A percentile compares a stretch with the other conserved stretches of the same genome.
Conservation (phyloP, 148 eudicot species). For the Cornus kousa region DNA sequence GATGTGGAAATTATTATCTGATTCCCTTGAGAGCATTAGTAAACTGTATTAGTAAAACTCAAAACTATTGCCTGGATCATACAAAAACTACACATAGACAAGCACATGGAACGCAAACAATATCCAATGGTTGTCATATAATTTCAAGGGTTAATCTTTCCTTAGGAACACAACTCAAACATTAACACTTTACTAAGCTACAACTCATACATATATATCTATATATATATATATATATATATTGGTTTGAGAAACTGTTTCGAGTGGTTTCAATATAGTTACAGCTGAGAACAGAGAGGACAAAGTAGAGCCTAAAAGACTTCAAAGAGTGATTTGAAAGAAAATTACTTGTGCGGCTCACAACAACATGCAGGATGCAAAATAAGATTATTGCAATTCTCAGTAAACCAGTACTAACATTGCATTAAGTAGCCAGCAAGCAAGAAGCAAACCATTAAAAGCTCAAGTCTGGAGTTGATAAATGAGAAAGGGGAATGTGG, state of each 20-base stretch:
- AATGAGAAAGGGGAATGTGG: constrained; percentile 1
- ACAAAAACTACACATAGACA: no score
- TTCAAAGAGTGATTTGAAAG: not conserved
- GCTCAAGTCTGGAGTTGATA: constrained; percentile 3
- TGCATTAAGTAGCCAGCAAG: not conserved
- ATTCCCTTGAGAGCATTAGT: not conserved
- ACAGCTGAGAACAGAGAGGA: not conserved
- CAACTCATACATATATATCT: not conserved
- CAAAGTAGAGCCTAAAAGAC: not conserved
- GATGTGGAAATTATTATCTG: not conserved
- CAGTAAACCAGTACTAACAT: constrained; percentile 2
- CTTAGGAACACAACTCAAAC: not conserved
- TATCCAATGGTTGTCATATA: not conserved
- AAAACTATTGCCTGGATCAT: no score
- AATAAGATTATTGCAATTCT: not conserved
- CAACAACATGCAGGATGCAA: not conserved
- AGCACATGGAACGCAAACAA: not conserved
- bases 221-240: not conserved
- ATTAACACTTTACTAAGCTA: not conserved
- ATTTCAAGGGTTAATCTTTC: not conserved
- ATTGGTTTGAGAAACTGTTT: not conserved
- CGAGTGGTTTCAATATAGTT: not conserved
- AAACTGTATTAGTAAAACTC: no score
- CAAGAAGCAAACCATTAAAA: not conserved
- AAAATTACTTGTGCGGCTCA: not conserved